Base-by-base conservation (phyloP, 441 rosid genomes). In the Gossypium schwendimanii region DNA sequence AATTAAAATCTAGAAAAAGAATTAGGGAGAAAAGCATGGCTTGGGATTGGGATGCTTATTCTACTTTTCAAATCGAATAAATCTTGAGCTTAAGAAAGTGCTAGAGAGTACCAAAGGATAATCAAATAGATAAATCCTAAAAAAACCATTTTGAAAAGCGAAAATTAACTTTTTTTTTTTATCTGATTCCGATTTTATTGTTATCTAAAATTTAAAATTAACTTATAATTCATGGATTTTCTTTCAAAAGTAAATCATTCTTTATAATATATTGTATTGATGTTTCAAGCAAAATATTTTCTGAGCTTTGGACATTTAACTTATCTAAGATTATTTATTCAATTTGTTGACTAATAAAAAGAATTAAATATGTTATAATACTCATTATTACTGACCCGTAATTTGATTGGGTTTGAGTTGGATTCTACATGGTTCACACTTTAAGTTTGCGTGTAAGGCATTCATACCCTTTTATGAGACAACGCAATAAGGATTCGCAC, bases 11-110 rank as follows among this genome's bases (percentile, higher is more conserved):
- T 9, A 9, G 1, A 31, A 31, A 50, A 12, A 61, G 15, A 70
- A 67, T n/a, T 52, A 60, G 73, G 76, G 58, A 54, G 49, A 72
- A 71, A 70, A 63, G 75, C 77, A 61, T 73, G 73, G 23, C 54
- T 50, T 59, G 41, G 53, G 15, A 49, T 49, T 14, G 44, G 58
- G 77, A 74, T 74, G 80, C 80, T 53, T 53, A 33, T 59, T 64
- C 31, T 11, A 71, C 41, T 67, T 69, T 69, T 70, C 24, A 23
- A 73, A 73, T 39, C 63, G 12, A 20, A 63, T 63, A 9, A 26
- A 63, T 63, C 59, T 63, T 55, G n/a, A 65, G 45, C 14, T 11
- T 4, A 20, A 72, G 69, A 71, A 36, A 58, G 61, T 41, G 70
- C 63, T 36, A 67, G 3, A 33, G 60, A 59, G 69, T 63, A 47